Conservation (phyloP, 2,329 filamentous ascomycete species). For the Aureobasidium uvarum region DNA sequence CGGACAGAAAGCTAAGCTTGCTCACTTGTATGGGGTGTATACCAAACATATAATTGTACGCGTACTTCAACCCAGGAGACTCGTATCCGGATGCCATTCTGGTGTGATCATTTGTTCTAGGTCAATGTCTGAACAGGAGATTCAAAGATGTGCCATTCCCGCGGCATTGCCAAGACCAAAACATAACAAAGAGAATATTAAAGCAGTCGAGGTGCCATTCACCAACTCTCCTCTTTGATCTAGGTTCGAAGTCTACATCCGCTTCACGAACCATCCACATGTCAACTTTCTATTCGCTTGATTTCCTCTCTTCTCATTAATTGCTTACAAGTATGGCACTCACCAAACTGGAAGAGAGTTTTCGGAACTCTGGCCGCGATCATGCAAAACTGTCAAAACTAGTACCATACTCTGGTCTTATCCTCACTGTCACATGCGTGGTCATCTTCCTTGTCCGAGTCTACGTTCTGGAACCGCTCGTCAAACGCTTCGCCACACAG, state of each 20-base stretch:
- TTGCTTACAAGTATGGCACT: background rate
- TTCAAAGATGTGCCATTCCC: background rate
- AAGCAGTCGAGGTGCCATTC: background rate
- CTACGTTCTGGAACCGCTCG: slow-evolving; percentile 42
- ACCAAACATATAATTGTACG: background rate
- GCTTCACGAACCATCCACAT: too few species aligned
- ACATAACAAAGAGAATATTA: background rate
- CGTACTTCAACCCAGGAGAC: background rate
- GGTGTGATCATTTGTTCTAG: background rate
- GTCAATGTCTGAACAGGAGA: background rate
- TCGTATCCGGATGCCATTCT: background rate
- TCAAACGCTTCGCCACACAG: slow-evolving; percentile 32
- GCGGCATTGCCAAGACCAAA: background rate
- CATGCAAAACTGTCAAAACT: background rate
- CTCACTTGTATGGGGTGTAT: too few species aligned
- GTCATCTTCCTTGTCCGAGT: slow-evolving; percentile 32
- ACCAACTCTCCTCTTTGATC: background rate
- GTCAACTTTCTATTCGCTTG: too few species aligned
- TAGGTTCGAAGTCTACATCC: too few species aligned
- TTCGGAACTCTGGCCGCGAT: background rate
- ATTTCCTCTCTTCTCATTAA: too few species aligned
- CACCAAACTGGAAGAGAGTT: background rate
- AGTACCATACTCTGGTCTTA: slow-evolving; percentile 32
- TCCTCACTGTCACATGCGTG: slow-evolving; percentile 31
- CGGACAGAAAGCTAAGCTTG: background rate